Evolutionary conservation across 441 rosid genomes (phyloP).

Genomic region (Populus trichocarpa): DNA sequence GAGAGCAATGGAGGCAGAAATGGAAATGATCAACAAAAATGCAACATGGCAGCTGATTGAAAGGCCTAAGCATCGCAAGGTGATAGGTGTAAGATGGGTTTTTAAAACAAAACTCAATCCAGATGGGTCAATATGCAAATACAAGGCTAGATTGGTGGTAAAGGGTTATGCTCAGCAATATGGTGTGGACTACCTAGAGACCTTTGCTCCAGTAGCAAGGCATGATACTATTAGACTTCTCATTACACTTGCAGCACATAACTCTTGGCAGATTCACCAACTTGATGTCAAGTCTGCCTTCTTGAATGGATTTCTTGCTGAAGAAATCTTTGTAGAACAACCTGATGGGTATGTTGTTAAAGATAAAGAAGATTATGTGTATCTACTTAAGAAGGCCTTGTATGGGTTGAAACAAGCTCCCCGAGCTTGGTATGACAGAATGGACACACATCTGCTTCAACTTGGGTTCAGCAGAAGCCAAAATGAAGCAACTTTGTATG

Average conservation of each 20-base stretch:
- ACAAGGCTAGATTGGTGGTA: neutral
- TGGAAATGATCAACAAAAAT: neutral
- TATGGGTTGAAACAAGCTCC: neutral
- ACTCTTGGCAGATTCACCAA: neutral
- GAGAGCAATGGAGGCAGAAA: neutral
- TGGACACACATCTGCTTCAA: too few species aligned
- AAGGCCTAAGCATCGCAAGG: neutral
- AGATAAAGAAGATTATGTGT: neutral
- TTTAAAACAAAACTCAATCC: neutral
- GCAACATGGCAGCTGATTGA: neutral
- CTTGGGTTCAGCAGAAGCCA: too few species aligned
- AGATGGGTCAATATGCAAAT: neutral
- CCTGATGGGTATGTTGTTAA: neutral
- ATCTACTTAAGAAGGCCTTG: neutral
- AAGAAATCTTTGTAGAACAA: neutral
- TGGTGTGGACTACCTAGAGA: neutral
- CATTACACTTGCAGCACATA: neutral
- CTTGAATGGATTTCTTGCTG: conserved; percentile 2
- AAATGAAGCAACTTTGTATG: too few species aligned
- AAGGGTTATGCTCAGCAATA: neutral
- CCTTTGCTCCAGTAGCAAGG: neutral
- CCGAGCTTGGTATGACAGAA: too few species aligned
- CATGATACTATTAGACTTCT: neutral
- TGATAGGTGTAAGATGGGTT: neutral
- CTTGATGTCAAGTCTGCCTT: conserved; percentile 9